Percentiles rank a stretch among this genome's conserved stretches.
These are phyloP conservation scores for Leccinum variicolor DNA, from an alignment of 768 basidiomycete species.

Conservation along the genomic window DNA sequence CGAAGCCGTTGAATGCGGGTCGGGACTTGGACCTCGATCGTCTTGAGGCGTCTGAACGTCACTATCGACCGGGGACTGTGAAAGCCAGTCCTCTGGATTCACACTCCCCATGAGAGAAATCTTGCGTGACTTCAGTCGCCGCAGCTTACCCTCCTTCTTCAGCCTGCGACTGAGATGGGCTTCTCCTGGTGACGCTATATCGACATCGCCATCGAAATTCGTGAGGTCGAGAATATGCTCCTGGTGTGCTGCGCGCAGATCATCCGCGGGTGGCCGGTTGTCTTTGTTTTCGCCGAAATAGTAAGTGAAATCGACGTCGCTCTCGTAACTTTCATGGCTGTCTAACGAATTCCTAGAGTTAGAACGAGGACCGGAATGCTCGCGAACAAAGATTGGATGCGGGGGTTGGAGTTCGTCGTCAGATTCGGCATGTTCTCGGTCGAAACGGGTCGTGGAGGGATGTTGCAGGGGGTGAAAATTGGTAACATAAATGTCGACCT, in stretches of 20 bases:
- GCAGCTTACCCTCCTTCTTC: conserved; percentile 58
- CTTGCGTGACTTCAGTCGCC: conserved; percentile 45
- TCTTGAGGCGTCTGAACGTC: neutral
- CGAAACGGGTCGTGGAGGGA: neutral
- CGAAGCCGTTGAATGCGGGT: neutral
- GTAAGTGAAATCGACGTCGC: conserved; percentile 41
- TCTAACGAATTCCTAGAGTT: conserved; percentile 27
- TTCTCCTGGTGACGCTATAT: conserved; percentile 56
- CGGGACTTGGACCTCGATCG: neutral
- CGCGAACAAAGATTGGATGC: conserved; percentile 25
- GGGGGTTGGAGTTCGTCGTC: conserved; percentile 36
- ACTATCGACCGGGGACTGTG: neutral
- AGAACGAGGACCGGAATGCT: conserved; percentile 5
- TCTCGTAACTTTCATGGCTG: conserved; percentile 30
- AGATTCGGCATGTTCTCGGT: neutral
- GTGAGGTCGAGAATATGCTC: conserved; percentile 62
- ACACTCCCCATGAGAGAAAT: conserved; percentile 6
- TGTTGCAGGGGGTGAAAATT: conserved; percentile 37
- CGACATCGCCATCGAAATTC: conserved; percentile 76
- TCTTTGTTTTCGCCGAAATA: conserved; percentile 37
- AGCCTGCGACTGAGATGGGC: conserved; percentile 47
- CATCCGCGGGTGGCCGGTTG: conserved; percentile 25
- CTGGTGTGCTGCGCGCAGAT: conserved; percentile 39
- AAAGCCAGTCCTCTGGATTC: conserved; percentile 11
- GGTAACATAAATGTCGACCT: conserved; percentile 75